phyloP scores from a whole-genome alignment of 106 monocot species.

The Phalaenopsis aphrodite region DNA sequence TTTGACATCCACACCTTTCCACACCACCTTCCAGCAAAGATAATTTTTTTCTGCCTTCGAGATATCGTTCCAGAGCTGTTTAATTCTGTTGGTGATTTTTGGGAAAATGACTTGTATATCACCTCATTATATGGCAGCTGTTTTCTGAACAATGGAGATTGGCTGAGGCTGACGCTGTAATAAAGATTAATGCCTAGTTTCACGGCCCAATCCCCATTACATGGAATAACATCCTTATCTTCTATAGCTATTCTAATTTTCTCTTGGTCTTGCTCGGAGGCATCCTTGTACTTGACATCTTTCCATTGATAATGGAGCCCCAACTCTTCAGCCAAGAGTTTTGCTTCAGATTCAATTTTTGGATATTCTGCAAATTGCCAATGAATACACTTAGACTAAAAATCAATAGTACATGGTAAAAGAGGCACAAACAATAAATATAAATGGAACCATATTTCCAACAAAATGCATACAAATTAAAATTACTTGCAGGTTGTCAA shows the following conservation, averaged over 20 bases:
- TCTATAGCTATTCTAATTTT: conserved; percentile 50
- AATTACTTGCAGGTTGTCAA: too few relatives aligned
- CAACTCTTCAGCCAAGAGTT: conserved; percentile 53
- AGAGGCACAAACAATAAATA: neutral
- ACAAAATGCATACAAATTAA: too few relatives aligned
- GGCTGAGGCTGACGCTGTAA: conserved; percentile 78
- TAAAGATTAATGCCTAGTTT: conserved; percentile 88
- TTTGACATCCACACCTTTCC: conserved; percentile 98
- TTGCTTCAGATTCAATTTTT: conserved; percentile 64
- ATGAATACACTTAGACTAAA: neutral
- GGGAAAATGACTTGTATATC: conserved; percentile 81
- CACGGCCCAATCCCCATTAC: conserved; percentile 82
- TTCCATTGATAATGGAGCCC: conserved; percentile 57
- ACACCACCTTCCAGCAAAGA: conserved; percentile 88
- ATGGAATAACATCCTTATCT: conserved; percentile 78
- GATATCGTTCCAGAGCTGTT: conserved; percentile 17
- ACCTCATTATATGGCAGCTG: conserved; percentile 91
- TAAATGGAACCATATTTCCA: too few relatives aligned
- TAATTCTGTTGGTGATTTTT: conserved; percentile 24
- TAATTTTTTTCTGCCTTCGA: conserved; percentile 62
- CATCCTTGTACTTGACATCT: conserved; percentile 47
- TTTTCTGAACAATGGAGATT: conserved; percentile 83
- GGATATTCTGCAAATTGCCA: conserved; percentile 61
- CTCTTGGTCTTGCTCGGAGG: conserved; percentile 42
- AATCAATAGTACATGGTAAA: neutral